Conservation (phyloP, 768 basidiomycete genomes). For the Lentinula sp. region DNA sequence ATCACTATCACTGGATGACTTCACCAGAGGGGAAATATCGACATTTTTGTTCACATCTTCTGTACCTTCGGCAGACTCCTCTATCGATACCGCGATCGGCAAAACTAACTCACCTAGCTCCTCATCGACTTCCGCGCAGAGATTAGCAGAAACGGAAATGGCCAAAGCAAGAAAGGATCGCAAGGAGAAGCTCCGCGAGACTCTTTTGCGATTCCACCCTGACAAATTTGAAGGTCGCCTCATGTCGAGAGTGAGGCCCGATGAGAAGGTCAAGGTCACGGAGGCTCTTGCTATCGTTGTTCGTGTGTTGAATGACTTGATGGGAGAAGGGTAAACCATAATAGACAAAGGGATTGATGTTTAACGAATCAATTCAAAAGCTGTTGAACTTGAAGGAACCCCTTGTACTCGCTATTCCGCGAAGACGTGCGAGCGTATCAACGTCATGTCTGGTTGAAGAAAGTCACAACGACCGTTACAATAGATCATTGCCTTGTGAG, state of each 20-base stretch:
- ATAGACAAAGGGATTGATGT: background rate
- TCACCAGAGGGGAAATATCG: conserved; percentile 50
- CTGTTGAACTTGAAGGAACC: background rate
- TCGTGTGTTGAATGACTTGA: conserved; percentile 50
- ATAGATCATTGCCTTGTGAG: background rate
- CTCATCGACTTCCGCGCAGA: background rate
- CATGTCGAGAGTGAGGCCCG: conserved; percentile 40
- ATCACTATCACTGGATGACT: conserved; percentile 32
- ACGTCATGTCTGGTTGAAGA: background rate
- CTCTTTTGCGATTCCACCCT: conserved; percentile 70
- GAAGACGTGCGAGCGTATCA: background rate
- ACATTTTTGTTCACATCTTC: conserved; percentile 45
- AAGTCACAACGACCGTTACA: background rate
- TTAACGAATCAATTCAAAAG: background rate
- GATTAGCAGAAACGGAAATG: conserved; percentile 16
- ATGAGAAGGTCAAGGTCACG: conserved; percentile 43
- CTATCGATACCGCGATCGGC: background rate
- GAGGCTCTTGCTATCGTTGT: conserved; percentile 62
- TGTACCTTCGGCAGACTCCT: background rate
- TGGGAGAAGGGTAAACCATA: conserved; percentile 24
- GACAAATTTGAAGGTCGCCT: conserved; percentile 79
- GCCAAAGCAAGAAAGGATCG: conserved; percentile 44
- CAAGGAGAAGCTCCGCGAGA: conserved; percentile 61
- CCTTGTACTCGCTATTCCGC: background rate
- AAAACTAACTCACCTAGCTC: background rate